Percentiles rank a stretch among this genome's conserved stretches.
Conservation (phyloP, 768 basidiomycete species). For the Boletales sp. region DNA sequence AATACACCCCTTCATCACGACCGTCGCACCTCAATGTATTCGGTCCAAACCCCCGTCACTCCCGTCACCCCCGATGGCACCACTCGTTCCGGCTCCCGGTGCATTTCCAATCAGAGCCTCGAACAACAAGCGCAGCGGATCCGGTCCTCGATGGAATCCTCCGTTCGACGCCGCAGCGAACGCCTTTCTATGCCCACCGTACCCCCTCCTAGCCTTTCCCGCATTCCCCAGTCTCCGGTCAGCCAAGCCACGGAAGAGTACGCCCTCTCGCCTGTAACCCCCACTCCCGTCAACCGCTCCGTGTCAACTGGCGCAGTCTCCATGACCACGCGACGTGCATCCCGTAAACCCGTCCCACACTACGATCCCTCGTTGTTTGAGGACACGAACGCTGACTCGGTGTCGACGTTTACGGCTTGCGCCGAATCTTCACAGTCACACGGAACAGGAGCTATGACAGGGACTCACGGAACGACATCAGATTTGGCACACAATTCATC, state of each 20-base stretch:
- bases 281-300: constrained; percentile 25
- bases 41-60: constrained; percentile 10
- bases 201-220: constrained; percentile 15
- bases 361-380: constrained; percentile 37
- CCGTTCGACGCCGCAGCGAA: constrained; percentile 22
- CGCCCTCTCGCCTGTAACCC: constrained; percentile 20
- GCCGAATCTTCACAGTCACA: constrained; percentile 29
- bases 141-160: constrained; percentile 29
- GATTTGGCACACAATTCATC: constrained; percentile 40
- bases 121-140: constrained; percentile 32
- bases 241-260: constrained; percentile 28
- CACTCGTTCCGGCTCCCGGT: constrained; percentile 8
- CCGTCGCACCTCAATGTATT: constrained; percentile 18
- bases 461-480: constrained; percentile 6
- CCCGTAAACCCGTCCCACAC: constrained; percentile 56
- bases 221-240: constrained; percentile 13
- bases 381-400: constrained; percentile 18
- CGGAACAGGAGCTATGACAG: constrained; percentile 15
- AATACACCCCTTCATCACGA: constrained; percentile 16
- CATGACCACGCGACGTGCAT: constrained; percentile 27
- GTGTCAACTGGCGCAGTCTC: constrained; percentile 25
- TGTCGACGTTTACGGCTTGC: constrained; percentile 17
- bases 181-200: constrained; percentile 29
- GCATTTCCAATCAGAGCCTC: constrained; percentile 16
- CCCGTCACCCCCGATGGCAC: neutral